These are phyloP conservation scores for Durotheca rogersii DNA, from an alignment of 495 filamentous ascomycete genomes.

Conservation along the genomic window DNA sequence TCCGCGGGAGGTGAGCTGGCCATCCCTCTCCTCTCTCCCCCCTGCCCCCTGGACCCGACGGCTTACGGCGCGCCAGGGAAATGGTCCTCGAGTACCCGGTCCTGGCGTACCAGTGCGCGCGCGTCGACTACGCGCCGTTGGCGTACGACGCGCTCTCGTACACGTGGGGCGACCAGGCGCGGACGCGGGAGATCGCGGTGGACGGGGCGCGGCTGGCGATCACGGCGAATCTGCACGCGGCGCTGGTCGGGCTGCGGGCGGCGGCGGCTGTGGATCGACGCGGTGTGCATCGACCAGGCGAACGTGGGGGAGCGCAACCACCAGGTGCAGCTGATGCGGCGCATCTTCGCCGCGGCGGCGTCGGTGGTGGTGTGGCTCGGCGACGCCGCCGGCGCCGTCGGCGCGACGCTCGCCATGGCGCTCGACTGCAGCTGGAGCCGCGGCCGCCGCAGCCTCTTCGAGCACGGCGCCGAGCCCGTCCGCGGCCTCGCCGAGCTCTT, in stretches of 20 bases:
- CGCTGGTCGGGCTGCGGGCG: constrained; percentile 9
- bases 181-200: constrained; percentile 19
- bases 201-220: constrained; percentile 13
- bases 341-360: constrained; percentile 11
- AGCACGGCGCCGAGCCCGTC: constrained; percentile 5
- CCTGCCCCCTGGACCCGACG: background rate
- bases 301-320: constrained; percentile 17
- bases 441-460: constrained; percentile 12
- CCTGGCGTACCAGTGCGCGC: constrained; percentile 4
- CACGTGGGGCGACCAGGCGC: constrained; percentile 21
- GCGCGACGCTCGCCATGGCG: constrained; percentile 7
- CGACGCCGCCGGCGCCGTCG: background rate
- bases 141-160: constrained; percentile 30
- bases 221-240: constrained; percentile 16
- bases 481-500: constrained; percentile 7
- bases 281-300: constrained; percentile 21
- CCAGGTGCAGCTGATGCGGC: constrained; percentile 21
- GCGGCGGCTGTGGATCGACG: constrained; percentile 20
- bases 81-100: constrained; percentile 9
- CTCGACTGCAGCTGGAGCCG: constrained; percentile 15
- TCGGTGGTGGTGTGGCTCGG: constrained; percentile 13
- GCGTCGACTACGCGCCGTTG: background rate
- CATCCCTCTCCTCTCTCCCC: too few relatives aligned
- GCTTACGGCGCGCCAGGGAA: constrained; percentile 3
- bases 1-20: constrained; percentile 12